phyloP scores from a whole-genome alignment of 1,284 basidiomycete genomes.

The Schizophyllum commune region DNA sequence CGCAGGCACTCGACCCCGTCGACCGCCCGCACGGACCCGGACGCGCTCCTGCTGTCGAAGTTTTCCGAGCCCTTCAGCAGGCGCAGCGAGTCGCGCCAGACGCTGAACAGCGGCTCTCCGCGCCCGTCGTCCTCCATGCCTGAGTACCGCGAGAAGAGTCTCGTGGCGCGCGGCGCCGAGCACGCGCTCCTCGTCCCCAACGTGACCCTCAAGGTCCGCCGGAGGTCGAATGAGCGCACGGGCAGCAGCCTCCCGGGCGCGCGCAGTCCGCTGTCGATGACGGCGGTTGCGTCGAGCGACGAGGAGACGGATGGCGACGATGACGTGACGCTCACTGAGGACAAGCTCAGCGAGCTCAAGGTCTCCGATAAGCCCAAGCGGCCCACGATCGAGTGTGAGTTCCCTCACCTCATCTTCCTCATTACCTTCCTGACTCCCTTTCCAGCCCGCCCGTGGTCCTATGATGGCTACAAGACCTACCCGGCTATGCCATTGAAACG shows the following conservation, averaged over 20 bases:
- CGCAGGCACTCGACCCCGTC: conserved; percentile 3
- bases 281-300: conserved; percentile 1
- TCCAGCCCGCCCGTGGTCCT: conserved; percentile 60
- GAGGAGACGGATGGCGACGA: conserved; percentile 18
- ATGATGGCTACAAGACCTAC: conserved; percentile 60
- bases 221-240: conserved; percentile 29
- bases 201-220: conserved; percentile 45
- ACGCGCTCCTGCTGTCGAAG: conserved; percentile 14
- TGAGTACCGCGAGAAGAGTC: conserved; percentile 35
- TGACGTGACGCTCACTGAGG: conserved; percentile 1
- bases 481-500: conserved; percentile 43
- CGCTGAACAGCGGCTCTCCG: conserved; percentile 14
- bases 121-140: conserved; percentile 13
- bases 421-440: conserved; percentile 7
- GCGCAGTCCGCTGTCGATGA: conserved; percentile 9
- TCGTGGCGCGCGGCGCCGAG: conserved; percentile 49
- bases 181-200: conserved; percentile 62
- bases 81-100: conserved; percentile 17
- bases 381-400: conserved; percentile 32
- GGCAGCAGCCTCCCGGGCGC: conserved; percentile 2
- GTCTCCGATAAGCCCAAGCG: conserved; percentile 8
- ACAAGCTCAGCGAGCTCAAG: neutral
- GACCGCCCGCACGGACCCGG: conserved; percentile 1
- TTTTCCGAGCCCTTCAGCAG: conserved; percentile 21
- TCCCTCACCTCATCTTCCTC: neutral